phyloP scores from a whole-genome alignment of 1,139 yeast genomes.

The Zygoascus meyerae region DNA sequence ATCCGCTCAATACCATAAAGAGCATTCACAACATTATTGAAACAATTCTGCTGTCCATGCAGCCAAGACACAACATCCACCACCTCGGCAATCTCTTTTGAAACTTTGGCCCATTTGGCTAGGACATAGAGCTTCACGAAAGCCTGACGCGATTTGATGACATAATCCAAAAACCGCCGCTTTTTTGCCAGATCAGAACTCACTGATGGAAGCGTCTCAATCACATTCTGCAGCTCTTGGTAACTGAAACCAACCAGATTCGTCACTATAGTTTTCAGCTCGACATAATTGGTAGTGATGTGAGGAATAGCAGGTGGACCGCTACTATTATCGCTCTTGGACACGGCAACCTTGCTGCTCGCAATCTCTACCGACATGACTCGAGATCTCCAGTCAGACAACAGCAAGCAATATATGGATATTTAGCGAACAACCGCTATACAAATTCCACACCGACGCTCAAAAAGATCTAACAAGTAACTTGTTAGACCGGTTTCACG shows the following conservation, averaged over 20 bases:
- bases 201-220: constrained; percentile 54
- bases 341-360: background rate
- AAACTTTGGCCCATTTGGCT: constrained; percentile 76
- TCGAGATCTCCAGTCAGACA: too few species aligned
- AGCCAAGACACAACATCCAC: constrained; percentile 88
- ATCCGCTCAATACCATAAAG: constrained; percentile 57
- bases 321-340: background rate
- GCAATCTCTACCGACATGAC: constrained; percentile 2
- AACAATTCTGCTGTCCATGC: constrained; percentile 69
- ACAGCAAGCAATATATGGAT: too few species aligned
- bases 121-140: constrained; percentile 77
- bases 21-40: constrained; percentile 57
- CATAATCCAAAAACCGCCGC: constrained; percentile 57
- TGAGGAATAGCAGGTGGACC: constrained; percentile 51
- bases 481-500: too few species aligned
- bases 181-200: constrained; percentile 60
- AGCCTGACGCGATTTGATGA: constrained; percentile 71
- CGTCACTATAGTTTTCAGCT: constrained; percentile 53
- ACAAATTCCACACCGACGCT: too few species aligned
- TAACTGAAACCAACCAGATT: constrained; percentile 59
- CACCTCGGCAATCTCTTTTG: constrained; percentile 62
- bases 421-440: too few species aligned
- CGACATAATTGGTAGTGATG: constrained; percentile 62
- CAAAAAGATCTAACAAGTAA: too few species aligned
- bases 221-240: constrained; percentile 54